Conservation (phyloP, 163 green algal genomes). For the Volvox carteri region DNA sequence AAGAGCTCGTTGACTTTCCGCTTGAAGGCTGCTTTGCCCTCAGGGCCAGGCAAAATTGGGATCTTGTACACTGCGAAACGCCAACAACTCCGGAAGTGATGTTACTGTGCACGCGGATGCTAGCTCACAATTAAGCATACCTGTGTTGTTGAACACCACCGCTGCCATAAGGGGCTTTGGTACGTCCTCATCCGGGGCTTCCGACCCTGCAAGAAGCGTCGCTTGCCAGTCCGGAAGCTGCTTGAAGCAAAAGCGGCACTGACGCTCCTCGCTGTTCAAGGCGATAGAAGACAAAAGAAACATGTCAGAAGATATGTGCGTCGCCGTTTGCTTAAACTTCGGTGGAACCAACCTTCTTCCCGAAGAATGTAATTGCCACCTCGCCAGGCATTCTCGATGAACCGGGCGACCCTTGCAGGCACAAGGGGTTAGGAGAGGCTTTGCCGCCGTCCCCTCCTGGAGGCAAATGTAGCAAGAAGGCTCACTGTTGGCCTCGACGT, state of each 20-base stretch:
- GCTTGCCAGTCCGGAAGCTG: conserved; percentile 14
- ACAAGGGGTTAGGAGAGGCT: conserved; percentile 45
- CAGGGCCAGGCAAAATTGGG: conserved; percentile 39
- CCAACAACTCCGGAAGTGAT: background rate
- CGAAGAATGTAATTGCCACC: conserved; percentile 35
- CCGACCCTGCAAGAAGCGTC: background rate
- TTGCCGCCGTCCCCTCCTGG: background rate
- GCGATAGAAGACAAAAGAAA: background rate
- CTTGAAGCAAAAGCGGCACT: conserved; percentile 40
- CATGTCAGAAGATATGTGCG: too few species aligned
- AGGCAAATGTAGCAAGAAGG: conserved; percentile 50
- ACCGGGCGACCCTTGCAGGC: conserved; percentile 4
- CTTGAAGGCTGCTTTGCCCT: conserved; percentile 54
- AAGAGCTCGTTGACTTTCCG: conserved; percentile 45
- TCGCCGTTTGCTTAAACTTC: too few species aligned
- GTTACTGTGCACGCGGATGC: background rate
- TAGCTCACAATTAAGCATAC: background rate
- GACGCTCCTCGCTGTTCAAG: conserved; percentile 32
- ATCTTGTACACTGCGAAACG: conserved; percentile 40
- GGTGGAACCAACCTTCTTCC: conserved; percentile 22
- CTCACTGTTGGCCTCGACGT: conserved; percentile 29
- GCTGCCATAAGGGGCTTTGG: conserved; percentile 35
- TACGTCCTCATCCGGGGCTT: background rate
- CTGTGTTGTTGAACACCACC: conserved; percentile 40
- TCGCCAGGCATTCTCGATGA: conserved; percentile 25